phyloP scores from a whole-genome alignment of 169 alveolate species.

The Ichthyophthirius multifiliis region DNA sequence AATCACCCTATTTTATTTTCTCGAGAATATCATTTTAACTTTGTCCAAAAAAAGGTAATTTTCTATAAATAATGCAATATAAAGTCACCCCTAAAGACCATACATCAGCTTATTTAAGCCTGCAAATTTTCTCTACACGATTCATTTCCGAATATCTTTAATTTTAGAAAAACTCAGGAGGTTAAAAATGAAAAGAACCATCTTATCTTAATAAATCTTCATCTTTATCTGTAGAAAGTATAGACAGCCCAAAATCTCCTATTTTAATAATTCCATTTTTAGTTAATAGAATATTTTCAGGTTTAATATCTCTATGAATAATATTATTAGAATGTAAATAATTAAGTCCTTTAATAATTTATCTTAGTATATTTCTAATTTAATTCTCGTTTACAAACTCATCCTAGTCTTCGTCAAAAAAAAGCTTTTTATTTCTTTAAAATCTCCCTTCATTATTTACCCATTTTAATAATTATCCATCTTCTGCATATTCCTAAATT shows the following conservation, averaged over 20 bases:
- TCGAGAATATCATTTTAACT: too few species aligned
- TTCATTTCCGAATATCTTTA: too few species aligned
- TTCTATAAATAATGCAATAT: slow-evolving; percentile 53
- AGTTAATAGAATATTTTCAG: slow-evolving; percentile 68
- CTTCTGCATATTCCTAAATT: background rate
- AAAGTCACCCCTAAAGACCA: slow-evolving; percentile 78
- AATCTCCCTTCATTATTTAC: background rate
- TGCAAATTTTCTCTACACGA: background rate
- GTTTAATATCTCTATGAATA: slow-evolving; percentile 78
- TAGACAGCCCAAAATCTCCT: slow-evolving; percentile 73
- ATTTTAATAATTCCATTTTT: slow-evolving; percentile 63
- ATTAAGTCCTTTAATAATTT: background rate
- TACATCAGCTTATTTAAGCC: slow-evolving; percentile 38
- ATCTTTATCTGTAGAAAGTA: slow-evolving; percentile 7
- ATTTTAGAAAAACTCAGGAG: slow-evolving; percentile 4
- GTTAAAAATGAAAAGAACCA: background rate
- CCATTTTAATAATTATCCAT: background rate
- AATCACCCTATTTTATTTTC: too few species aligned
- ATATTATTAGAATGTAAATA: slow-evolving; percentile 32
- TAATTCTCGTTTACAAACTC: background rate
- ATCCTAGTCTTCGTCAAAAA: background rate
- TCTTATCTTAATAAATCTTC: background rate
- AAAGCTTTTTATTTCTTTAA: background rate
- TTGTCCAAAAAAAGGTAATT: too few species aligned
- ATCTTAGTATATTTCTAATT: slow-evolving; percentile 7